Percentiles rank a stretch among this genome's conserved stretches.
phyloP scores from a whole-genome alignment of 495 filamentous ascomycete species.

The Copromyces sp. region DNA sequence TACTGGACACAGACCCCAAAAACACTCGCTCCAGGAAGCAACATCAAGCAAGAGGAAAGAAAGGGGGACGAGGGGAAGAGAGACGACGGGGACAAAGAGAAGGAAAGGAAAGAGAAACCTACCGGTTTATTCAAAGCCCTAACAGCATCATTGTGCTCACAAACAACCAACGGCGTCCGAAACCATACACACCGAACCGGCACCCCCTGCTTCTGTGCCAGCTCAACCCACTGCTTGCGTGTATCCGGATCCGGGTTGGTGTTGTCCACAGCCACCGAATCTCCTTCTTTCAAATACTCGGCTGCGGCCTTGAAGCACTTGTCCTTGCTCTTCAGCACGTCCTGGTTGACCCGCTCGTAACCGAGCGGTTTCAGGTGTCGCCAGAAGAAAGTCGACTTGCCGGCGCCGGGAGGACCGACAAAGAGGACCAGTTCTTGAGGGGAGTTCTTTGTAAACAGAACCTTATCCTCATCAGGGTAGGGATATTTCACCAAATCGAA shows the following conservation, averaged over 20 bases:
- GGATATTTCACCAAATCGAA: slow-evolving; percentile 50
- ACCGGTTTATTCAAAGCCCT: slow-evolving; percentile 56
- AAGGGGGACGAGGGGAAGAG: not conserved
- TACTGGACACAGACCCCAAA: not conserved
- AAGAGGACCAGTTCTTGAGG: slow-evolving; percentile 63
- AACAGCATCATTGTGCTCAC: slow-evolving; percentile 83
- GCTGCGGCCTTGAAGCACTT: slow-evolving; percentile 76
- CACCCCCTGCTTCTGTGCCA: slow-evolving; percentile 58
- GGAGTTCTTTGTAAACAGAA: not conserved
- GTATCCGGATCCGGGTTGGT: slow-evolving; percentile 78
- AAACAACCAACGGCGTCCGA: slow-evolving; percentile 58
- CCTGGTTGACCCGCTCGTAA: slow-evolving; percentile 85
- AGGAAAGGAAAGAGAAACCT: slow-evolving; percentile 10
- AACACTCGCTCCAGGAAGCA: no score
- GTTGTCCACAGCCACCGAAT: slow-evolving; percentile 75
- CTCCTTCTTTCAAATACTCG: slow-evolving; percentile 50
- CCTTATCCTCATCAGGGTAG: slow-evolving; percentile 2
- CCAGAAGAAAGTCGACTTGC: slow-evolving; percentile 88
- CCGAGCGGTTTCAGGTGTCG: slow-evolving; percentile 64
- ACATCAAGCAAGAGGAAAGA: not conserved
- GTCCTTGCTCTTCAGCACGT: slow-evolving; percentile 64
- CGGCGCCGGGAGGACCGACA: slow-evolving; percentile 78
- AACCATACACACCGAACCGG: slow-evolving; percentile 85
- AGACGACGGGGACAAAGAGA: not conserved
- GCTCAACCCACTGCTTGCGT: slow-evolving; percentile 59